Evolutionary conservation across 257 asterid species (phyloP).

Genomic region (Sherardia arvensis): DNA sequence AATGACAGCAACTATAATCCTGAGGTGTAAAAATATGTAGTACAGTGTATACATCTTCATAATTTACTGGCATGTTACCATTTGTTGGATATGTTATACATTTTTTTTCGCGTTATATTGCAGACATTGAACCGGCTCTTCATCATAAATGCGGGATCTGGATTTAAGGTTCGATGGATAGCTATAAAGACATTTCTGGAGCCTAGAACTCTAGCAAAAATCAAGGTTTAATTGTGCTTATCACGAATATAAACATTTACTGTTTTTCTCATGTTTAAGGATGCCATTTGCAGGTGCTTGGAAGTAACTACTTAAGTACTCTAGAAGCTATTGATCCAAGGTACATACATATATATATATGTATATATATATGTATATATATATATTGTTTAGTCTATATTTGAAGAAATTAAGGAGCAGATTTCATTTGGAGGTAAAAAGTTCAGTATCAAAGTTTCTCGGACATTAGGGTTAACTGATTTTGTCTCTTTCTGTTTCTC

Average conservation of each 20-base stretch:
- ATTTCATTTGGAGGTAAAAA: no score
- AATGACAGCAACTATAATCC: slow-evolving; percentile 71
- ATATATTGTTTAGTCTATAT: neutral
- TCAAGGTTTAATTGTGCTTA: slow-evolving; percentile 34
- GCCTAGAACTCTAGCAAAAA: slow-evolving; percentile 55
- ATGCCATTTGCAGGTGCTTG: slow-evolving; percentile 46
- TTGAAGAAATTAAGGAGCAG: no score
- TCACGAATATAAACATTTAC: neutral
- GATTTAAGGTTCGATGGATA: slow-evolving; percentile 58
- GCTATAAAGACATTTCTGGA: slow-evolving; percentile 61
- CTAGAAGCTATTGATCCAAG: slow-evolving; percentile 64
- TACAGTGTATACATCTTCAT: no score
- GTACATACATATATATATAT: no score
- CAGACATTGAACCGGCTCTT: slow-evolving; percentile 65
- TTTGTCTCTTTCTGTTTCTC: neutral
- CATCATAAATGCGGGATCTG: slow-evolving; percentile 62
- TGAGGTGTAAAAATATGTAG: slow-evolving; percentile 38
- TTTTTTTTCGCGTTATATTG: slow-evolving; percentile 6
- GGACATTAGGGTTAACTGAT: neutral
- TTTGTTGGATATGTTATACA: neutral
- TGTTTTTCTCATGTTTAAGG: slow-evolving; percentile 3
- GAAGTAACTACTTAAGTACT: slow-evolving; percentile 47
- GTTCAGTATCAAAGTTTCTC: no score
- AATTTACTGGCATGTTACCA: neutral
- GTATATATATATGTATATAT: no score